Evolutionary conservation across 257 asterid genomes (phyloP), one percentile per base, ranked within the genome.

Genomic region (Nicotiana paniculata): DNA sequence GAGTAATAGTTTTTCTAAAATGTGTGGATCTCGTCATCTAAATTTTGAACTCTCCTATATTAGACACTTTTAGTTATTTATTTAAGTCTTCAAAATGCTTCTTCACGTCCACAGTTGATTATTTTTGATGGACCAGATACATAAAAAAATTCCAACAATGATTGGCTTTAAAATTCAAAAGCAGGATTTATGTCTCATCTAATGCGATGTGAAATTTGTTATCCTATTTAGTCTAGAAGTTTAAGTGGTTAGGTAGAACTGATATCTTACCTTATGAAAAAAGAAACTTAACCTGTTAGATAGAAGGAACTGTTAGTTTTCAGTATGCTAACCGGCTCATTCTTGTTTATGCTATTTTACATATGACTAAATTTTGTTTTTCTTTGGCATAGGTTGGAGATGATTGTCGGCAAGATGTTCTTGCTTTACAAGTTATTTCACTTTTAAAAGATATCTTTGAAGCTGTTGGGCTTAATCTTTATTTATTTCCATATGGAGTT

Each of bases 321-420:
- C 12, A 59, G 61, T 75, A 24, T 61, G 74, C 77, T 68, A 48
- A 35, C 54, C 4, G 4, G 18, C 65, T n/a, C 62, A 51, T 35
- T 75, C 81, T 75, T 35, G 74, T 57, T 83, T 81, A 54, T 63
- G 64, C 17, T 83, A 39, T 74, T 79, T 64, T 81, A 48, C 77
- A n/a, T 81, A 64, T 81, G 63, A 63, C 88, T 88, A 81, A 87
- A 77, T 82, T 61, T 61, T 37, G 76, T 84, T 89, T 43, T 86
- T 2, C 70, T 85, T 46, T 85, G 66, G 46, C 82, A 74, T 87
- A 96, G 99, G 98, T 96, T 83, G 99, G 99, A 83, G 99, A 96
- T 93, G 99, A 96, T 82, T 96, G 99, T 85, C 92, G 99, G 54
- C 98, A 96, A 88, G 99, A 96, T 67, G 98, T 96, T 81, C 97